Evolutionary conservation across 2,329 filamentous ascomycete genomes (phyloP).

Genomic region (Aureobasidium vineae): DNA sequence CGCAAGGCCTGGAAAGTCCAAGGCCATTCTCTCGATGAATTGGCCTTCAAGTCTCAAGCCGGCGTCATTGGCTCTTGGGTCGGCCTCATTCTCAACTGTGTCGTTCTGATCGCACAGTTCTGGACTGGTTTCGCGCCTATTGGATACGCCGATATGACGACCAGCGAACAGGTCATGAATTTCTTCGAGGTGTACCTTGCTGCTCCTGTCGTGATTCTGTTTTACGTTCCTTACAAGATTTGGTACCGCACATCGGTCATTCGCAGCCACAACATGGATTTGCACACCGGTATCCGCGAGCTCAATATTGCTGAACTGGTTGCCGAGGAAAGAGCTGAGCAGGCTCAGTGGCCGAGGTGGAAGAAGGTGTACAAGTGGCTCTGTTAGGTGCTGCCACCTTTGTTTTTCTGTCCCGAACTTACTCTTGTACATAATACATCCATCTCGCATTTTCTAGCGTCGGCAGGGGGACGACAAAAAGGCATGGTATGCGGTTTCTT

Average conservation of each 20-base stretch:
- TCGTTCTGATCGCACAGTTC: conserved; percentile 72
- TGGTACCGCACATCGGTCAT: conserved; percentile 69
- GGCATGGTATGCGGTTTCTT: no score
- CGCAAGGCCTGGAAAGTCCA: conserved; percentile 60
- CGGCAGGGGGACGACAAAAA: no score
- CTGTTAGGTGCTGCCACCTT: conserved; percentile 37
- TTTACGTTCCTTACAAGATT: conserved; percentile 74
- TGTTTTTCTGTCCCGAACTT: not conserved
- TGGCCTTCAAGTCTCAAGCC: conserved; percentile 78
- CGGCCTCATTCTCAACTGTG: conserved; percentile 70
- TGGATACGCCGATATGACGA: conserved; percentile 50
- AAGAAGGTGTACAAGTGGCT: conserved; percentile 52
- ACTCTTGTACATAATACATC: no score
- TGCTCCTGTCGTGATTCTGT: conserved; percentile 61
- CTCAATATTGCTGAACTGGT: conserved; percentile 77
- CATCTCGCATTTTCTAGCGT: no score
- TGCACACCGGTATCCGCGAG: conserved; percentile 80
- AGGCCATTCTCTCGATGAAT: conserved; percentile 65
- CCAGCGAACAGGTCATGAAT: conserved; percentile 53
- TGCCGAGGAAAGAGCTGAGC: conserved; percentile 75
- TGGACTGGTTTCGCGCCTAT: conserved; percentile 83
- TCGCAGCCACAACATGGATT: conserved; percentile 71
- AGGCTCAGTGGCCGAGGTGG: conserved; percentile 52
- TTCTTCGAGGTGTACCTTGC: conserved; percentile 76
- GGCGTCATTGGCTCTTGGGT: conserved; percentile 78